Percentiles rank a stretch among this genome's conserved stretches.
Evolutionary conservation across 2,329 filamentous ascomycete species (phyloP).

Genomic region (Trichophyton verrucosum): DNA sequence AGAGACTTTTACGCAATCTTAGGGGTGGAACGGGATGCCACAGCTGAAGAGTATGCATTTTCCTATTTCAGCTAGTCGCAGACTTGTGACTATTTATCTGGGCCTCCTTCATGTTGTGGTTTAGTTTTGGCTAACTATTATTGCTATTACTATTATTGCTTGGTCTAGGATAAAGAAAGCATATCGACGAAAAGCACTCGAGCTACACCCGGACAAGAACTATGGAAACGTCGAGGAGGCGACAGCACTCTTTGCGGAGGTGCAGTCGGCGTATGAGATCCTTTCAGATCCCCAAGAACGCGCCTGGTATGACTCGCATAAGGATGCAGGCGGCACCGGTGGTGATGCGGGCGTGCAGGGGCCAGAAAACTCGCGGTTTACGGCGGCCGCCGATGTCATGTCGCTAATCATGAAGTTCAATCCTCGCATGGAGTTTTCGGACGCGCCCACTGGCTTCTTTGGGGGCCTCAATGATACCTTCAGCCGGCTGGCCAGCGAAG

Average conservation of each 20-base stretch:
- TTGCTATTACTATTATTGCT: too few relatives aligned
- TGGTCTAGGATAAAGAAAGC: constrained; percentile 69
- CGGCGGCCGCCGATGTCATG: constrained; percentile 67
- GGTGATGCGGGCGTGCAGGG: constrained; percentile 37
- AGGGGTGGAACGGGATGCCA: constrained; percentile 56
- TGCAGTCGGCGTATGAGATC: constrained; percentile 91
- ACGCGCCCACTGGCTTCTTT: constrained; percentile 73
- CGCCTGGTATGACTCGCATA: constrained; percentile 95
- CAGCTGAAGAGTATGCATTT: constrained; percentile 60
- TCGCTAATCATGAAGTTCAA: constrained; percentile 70
- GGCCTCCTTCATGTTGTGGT: background rate
- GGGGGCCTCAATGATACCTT: constrained; percentile 67
- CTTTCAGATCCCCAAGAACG: constrained; percentile 90
- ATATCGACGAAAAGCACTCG: constrained; percentile 79
- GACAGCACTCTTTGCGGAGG: constrained; percentile 75
- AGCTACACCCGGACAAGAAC: constrained; percentile 91
- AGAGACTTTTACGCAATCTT: constrained; percentile 62
- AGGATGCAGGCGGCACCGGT: constrained; percentile 55
- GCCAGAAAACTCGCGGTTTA: constrained; percentile 60
- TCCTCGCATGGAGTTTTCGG: constrained; percentile 63
- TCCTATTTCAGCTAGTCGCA: background rate
- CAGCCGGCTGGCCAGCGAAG: constrained; percentile 65
- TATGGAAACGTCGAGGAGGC: constrained; percentile 71
- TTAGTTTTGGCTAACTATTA: background rate
- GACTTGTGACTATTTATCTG: too few relatives aligned